Evolutionary conservation across 257 asterid genomes (phyloP).

Genomic region (Solanum gracilifrons): DNA sequence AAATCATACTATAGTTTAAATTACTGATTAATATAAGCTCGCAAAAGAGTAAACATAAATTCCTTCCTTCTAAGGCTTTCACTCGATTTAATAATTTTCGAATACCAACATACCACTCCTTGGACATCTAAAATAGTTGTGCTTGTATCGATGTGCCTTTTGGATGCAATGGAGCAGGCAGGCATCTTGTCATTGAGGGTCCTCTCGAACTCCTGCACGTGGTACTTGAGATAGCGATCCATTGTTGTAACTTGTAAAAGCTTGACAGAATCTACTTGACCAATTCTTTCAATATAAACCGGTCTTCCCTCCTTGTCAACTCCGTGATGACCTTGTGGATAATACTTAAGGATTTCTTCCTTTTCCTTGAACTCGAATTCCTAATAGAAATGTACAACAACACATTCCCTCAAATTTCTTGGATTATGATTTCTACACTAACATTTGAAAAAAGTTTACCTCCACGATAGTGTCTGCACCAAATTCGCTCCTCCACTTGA

Average conservation of each 20-base stretch:
- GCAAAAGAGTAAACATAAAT: not conserved
- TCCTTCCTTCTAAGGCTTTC: not conserved
- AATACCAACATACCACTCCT: conserved; percentile 67
- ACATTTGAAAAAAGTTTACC: conserved; percentile 20
- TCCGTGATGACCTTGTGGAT: conserved; percentile 96
- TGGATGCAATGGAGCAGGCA: conserved; percentile 83
- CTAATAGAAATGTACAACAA: conserved; percentile 7
- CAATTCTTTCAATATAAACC: conserved; percentile 73
- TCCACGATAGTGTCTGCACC: conserved; percentile 69
- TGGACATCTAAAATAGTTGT: conserved; percentile 95
- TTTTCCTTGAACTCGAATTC: conserved; percentile 74
- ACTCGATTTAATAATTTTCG: not conserved
- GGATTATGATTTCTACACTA: not conserved
- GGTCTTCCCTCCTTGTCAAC: conserved; percentile 92
- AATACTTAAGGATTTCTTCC: conserved; percentile 72
- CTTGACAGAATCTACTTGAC: conserved; percentile 80
- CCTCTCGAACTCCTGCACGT: conserved; percentile 91
- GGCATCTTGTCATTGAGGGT: conserved; percentile 74
- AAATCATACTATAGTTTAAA: not conserved
- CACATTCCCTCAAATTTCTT: not conserved
- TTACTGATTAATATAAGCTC: not conserved
- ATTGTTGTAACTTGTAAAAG: conserved; percentile 77
- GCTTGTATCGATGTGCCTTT: conserved; percentile 84
- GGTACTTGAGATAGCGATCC: conserved; percentile 84
- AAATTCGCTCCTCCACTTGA: conserved; percentile 93